Evolutionary conservation across 768 basidiomycete genomes (phyloP), one percentile per base, ranked within the genome.

Genomic region (Mrakia gelida): DNA sequence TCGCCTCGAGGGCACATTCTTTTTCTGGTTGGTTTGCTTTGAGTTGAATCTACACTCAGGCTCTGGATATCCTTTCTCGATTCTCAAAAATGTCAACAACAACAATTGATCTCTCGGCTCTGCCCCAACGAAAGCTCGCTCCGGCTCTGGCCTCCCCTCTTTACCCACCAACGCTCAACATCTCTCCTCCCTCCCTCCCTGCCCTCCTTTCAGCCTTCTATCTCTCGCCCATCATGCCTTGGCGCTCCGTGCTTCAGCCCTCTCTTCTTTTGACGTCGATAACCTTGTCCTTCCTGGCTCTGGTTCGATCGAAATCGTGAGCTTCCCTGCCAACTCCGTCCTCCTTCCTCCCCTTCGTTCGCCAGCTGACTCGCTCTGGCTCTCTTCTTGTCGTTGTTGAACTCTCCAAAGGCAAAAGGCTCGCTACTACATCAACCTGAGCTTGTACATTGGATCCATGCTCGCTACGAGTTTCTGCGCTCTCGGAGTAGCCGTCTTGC

Each of bases 351-450:
- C 34, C 38, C 10, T 67, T 67, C 18, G 11, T 30, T 32, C 49
- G 18, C n/a, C 16, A 72, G 16, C 71, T 72, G 9, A 32, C 52
- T 30, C 4, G 38, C 38, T 38, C 8, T 38, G 38, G 38, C 45
- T 13, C 11, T 7, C 41, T n/a, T 32, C 9, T 1, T 28, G 34
- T 34, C 26, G 7, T 49, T 28, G 3, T 38, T 38, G 8, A 3
- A 10, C 3, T 13, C 56, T 43, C n/a, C 1, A 4, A 67, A 79
- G 78, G 2, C 73, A 72, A 23, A 79, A 79, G 30, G 78, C 78
- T 23, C 56, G 78, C 7, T 79, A 59, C 62, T 79, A 79, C 62
- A 75, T 79, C 78, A 79, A 79, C 62, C 70, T 79, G 32, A 30
- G 49, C 3, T 38, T 79, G 23, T 79, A 79, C 61, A 34, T 71